Evolutionary conservation across 228 moss, liverwort and hornwort species (phyloP).

Genomic region (Sphagnum magellanicum): DNA sequence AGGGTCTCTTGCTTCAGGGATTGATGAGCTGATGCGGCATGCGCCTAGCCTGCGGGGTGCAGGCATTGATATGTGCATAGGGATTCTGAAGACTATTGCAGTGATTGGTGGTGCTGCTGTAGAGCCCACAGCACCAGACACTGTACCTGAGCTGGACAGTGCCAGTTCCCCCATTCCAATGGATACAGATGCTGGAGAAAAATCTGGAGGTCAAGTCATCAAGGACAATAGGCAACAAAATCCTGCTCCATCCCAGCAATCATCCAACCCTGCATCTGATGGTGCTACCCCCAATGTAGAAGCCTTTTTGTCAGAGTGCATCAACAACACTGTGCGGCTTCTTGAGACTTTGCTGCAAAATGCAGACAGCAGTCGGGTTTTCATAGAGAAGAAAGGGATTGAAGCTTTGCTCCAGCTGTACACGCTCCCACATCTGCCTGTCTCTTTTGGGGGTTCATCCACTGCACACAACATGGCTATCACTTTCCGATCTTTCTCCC

Average conservation of each 20-base stretch:
- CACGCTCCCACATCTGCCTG: constrained; percentile 80
- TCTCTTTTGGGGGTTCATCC: constrained; percentile 96
- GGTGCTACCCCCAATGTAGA: constrained; percentile 40
- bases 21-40: constrained; percentile 97
- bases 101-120: constrained; percentile 64
- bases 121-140: constrained; percentile 26
- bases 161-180: constrained; percentile 81
- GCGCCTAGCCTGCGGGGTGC: constrained; percentile 81
- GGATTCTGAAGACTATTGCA: constrained; percentile 85
- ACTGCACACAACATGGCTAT: constrained; percentile 97
- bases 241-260: constrained; percentile 41
- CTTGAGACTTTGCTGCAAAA: constrained; percentile 92
- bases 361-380: constrained; percentile 87
- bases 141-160: constrained; percentile 25
- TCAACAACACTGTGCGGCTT: constrained; percentile 85
- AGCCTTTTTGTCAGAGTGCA: constrained; percentile 89
- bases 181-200: constrained; percentile 90
- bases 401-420: constrained; percentile 87
- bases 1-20: constrained; percentile 92
- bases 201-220: constrained; percentile 10
- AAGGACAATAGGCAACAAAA: constrained; percentile 28
- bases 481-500: constrained; percentile 91
- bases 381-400: constrained; percentile 96
- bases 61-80: constrained; percentile 97
- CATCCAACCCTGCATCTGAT: constrained; percentile 40